phyloP scores from a whole-genome alignment of 495 filamentous ascomycete genomes.

The Aspergillus cristatus region DNA sequence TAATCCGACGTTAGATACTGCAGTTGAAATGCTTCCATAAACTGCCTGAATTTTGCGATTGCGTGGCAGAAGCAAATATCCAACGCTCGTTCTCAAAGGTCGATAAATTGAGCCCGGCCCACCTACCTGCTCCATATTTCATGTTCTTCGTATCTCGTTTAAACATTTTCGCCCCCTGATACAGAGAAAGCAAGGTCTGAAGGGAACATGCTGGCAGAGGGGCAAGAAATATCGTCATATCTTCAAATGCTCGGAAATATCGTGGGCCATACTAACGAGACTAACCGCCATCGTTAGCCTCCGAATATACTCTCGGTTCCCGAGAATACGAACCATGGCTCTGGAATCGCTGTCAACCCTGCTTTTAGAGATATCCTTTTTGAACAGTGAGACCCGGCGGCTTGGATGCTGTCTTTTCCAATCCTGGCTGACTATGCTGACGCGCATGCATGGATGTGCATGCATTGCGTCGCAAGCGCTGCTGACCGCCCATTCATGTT shows the following conservation, averaged over 20 bases:
- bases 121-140: too few species aligned
- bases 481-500: too few species aligned
- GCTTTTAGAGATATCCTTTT: slow-evolving; percentile 1
- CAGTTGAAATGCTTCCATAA: too few species aligned
- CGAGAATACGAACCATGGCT: slow-evolving; percentile 35
- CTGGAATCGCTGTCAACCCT: slow-evolving; percentile 25
- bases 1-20: too few species aligned
- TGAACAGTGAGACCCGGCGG: slow-evolving; percentile 19
- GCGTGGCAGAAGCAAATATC: too few species aligned
- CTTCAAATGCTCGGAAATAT: neutral
- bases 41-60: too few species aligned
- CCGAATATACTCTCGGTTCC: slow-evolving; percentile 18
- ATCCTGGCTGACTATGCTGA: slow-evolving; percentile 6
- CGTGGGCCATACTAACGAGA: slow-evolving; percentile 14
- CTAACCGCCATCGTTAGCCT: slow-evolving; percentile 15
- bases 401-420: slow-evolving; percentile 16
- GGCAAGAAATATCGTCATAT: too few species aligned
- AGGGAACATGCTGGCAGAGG: too few species aligned
- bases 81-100: too few species aligned
- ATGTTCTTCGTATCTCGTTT: too few species aligned
- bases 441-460: slow-evolving; percentile 14
- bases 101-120: too few species aligned
- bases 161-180: neutral
- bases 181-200: neutral
- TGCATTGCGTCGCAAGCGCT: too few species aligned